These are phyloP conservation scores for Trichoderma sp. DNA, from an alignment of 2,329 filamentous ascomycete genomes.

Conservation along the genomic window DNA sequence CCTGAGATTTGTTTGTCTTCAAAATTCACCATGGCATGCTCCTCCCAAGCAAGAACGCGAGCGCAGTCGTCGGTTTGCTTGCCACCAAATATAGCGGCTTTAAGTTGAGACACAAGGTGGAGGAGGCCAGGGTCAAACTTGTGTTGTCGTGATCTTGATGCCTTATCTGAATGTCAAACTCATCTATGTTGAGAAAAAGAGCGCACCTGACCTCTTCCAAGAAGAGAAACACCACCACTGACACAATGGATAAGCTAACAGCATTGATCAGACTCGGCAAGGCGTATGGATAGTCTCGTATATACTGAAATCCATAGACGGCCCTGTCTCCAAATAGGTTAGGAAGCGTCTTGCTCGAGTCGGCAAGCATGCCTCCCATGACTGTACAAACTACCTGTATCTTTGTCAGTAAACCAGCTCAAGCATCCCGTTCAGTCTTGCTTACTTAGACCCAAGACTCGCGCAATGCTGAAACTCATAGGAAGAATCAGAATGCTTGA, in stretches of 20 bases:
- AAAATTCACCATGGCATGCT: neutral
- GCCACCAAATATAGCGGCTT: constrained; percentile 28
- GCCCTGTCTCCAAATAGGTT: constrained; percentile 11
- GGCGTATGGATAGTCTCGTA: constrained; percentile 64
- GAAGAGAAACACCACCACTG: constrained; percentile 58
- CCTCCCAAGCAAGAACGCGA: neutral
- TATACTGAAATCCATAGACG: constrained; percentile 43
- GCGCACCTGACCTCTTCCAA: constrained; percentile 58
- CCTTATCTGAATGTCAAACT: constrained; percentile 31
- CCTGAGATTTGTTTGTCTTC: constrained; percentile 20
- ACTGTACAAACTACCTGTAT: neutral
- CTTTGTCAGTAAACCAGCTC: neutral
- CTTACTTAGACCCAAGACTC: constrained; percentile 1
- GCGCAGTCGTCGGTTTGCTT: constrained; percentile 25
- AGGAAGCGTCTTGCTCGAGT: neutral
- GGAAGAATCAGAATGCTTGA: constrained; percentile 5
- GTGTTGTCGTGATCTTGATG: neutral
- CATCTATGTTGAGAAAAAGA: neutral
- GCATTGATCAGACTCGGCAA: constrained; percentile 67
- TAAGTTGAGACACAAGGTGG: constrained; percentile 34
- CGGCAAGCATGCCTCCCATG: constrained; percentile 13
- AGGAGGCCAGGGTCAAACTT: constrained; percentile 47
- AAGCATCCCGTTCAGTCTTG: neutral
- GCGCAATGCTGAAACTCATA: constrained; percentile 6
- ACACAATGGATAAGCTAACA: constrained; percentile 54